Evolutionary conservation across 345 rosid genomes (phyloP).

Genomic region (Ceriops zippeliana): DNA sequence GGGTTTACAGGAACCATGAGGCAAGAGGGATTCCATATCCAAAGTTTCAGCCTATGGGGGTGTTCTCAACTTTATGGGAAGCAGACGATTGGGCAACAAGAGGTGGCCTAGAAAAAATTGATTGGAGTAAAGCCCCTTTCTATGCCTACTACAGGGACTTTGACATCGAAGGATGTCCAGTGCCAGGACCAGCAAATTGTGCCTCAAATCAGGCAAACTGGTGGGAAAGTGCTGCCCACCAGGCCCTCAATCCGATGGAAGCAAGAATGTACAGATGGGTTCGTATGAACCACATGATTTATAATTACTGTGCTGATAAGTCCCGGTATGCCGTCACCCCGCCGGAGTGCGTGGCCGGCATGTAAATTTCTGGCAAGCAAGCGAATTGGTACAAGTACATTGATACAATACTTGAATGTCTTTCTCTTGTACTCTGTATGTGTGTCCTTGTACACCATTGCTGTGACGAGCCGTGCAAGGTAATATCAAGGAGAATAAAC

Average conservation of each 20-base stretch:
- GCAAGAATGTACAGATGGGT: conserved; percentile 88
- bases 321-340: conserved; percentile 76
- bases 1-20: conserved; percentile 84
- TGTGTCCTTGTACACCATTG: conserved; percentile 11
- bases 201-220: conserved; percentile 57
- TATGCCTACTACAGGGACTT: conserved; percentile 79
- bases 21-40: conserved; percentile 67
- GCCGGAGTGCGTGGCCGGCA: conserved; percentile 69
- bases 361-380: conserved; percentile 22
- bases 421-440: neutral
- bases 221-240: conserved; percentile 74
- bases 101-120: conserved; percentile 85
- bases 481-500: neutral
- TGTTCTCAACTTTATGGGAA: conserved; percentile 92
- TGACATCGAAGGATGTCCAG: conserved; percentile 80
- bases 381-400: neutral
- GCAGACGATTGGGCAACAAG: conserved; percentile 99
- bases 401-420: conserved; percentile 6
- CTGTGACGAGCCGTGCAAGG: conserved; percentile 13
- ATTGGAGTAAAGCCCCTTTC: conserved; percentile 92
- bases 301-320: conserved; percentile 80
- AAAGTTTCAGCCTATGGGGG: conserved; percentile 72
- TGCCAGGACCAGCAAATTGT: conserved; percentile 72
- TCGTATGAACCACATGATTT: conserved; percentile 86
- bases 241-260: conserved; percentile 61